These are phyloP conservation scores for Pythium pyrilobum DNA, from an alignment of 352 stramenopile species.

Conservation along the genomic window DNA sequence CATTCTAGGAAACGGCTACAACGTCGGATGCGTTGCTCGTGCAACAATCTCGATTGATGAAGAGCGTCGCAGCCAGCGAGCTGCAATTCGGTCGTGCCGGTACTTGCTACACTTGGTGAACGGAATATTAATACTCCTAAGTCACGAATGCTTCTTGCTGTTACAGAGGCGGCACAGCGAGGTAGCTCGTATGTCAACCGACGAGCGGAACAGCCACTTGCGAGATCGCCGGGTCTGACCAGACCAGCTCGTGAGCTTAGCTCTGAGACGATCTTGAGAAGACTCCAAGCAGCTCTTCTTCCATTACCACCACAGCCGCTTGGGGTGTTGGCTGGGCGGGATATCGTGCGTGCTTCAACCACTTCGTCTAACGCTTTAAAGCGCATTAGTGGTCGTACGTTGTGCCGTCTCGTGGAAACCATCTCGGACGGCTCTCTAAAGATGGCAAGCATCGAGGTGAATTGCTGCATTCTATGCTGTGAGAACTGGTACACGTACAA, in stretches of 20 bases:
- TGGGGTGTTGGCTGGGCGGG: too few species aligned
- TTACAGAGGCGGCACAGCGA: too few species aligned
- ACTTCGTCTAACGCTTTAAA: neutral
- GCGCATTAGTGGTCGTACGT: neutral
- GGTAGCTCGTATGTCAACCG: too few species aligned
- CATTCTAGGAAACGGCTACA: slow-evolving; percentile 29
- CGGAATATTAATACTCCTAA: too few species aligned
- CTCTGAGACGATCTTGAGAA: neutral
- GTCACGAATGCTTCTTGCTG: too few species aligned
- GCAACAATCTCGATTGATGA: slow-evolving; percentile 42
- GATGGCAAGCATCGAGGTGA: slow-evolving; percentile 27
- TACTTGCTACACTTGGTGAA: neutral
- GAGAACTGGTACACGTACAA: too few species aligned
- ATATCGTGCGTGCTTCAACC: too few species aligned
- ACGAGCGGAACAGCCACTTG: too few species aligned
- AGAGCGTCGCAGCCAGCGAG: slow-evolving; percentile 37
- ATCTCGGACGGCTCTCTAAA: slow-evolving; percentile 38
- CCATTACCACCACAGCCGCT: neutral
- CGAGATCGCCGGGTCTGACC: too few species aligned
- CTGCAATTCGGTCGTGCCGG: slow-evolving; percentile 27
- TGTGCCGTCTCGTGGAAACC: slow-evolving; percentile 20
- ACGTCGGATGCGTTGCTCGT: slow-evolving; percentile 39
- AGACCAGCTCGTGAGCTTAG: neutral
- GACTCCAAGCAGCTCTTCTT: neutral
- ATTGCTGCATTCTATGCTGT: neutral